Conservation (phyloP, 768 basidiomycete genomes). For the Peribolospora kevripleyi region DNA sequence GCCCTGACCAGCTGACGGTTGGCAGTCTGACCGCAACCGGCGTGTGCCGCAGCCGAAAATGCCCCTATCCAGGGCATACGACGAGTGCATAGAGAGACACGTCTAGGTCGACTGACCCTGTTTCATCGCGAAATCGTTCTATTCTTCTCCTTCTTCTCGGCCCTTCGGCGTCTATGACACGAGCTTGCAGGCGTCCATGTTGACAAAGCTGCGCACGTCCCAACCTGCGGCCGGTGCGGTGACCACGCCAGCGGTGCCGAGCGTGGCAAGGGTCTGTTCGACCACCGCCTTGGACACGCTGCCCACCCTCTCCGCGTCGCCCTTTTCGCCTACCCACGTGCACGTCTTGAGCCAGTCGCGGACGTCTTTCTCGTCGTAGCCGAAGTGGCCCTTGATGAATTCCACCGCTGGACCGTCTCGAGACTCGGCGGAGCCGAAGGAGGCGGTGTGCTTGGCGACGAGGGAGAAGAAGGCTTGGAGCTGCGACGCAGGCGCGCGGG, state of each 20-base stretch:
- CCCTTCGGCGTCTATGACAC: too few relatives aligned
- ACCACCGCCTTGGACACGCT: slow-evolving; percentile 8
- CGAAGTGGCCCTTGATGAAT: slow-evolving; percentile 55
- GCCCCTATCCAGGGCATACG: too few relatives aligned
- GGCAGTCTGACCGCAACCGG: too few relatives aligned
- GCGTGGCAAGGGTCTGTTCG: slow-evolving; percentile 10
- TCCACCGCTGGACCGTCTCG: slow-evolving; percentile 35
- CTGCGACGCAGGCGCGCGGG: slow-evolving; percentile 24
- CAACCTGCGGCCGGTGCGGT: slow-evolving; percentile 6
- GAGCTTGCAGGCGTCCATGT: slow-evolving; percentile 8
- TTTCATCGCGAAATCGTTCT: too few relatives aligned
- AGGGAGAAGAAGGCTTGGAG: not conserved
- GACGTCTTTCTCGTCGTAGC: slow-evolving; percentile 61
- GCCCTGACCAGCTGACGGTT: too few relatives aligned
- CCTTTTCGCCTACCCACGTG: not conserved
- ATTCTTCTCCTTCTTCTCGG: too few relatives aligned
- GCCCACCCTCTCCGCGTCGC: slow-evolving; percentile 9
- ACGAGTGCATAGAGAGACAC: too few relatives aligned
- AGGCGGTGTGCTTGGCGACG: not conserved
- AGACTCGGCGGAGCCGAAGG: slow-evolving; percentile 30
- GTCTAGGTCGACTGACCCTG: too few relatives aligned
- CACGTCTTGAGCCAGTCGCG: slow-evolving; percentile 23
- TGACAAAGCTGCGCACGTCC: slow-evolving; percentile 12
- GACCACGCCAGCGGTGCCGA: slow-evolving; percentile 12
- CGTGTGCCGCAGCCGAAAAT: too few relatives aligned